A percentile compares a stretch with the other conserved stretches of the same genome.
Conservation (phyloP, 2,329 filamentous ascomycete genomes). For the Macrophomina phaseolina region DNA sequence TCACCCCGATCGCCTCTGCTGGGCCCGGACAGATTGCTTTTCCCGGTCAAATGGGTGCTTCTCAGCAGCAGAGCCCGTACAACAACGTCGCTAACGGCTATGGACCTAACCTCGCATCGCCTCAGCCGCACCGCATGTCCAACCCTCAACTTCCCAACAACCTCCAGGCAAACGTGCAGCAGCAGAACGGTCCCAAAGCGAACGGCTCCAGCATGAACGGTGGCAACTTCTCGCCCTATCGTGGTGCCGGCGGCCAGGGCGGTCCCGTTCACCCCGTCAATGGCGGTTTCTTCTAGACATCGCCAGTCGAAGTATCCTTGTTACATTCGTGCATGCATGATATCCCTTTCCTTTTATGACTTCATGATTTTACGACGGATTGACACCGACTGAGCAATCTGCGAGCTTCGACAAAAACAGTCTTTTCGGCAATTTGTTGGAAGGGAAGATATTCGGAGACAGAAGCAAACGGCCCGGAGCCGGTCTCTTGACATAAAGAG, state of each 20-base stretch:
- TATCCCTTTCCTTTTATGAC: constrained; percentile 3
- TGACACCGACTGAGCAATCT: neutral
- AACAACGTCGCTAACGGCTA: constrained; percentile 27
- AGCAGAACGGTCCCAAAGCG: constrained; percentile 29
- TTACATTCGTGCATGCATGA: neutral
- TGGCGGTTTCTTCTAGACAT: constrained; percentile 19
- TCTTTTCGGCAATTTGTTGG: neutral
- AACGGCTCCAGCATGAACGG: neutral
- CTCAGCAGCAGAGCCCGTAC: constrained; percentile 15
- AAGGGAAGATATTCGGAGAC: neutral
- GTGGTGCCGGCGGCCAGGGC: neutral
- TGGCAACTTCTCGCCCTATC: constrained; percentile 4
- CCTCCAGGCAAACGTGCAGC: constrained; percentile 44
- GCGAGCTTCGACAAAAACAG: constrained; percentile 16
- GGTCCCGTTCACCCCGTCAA: neutral
- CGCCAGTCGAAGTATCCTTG: neutral
- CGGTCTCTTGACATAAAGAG: constrained; percentile 19
- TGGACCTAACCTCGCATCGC: constrained; percentile 22
- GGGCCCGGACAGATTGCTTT: constrained; percentile 20
- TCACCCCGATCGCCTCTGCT: constrained; percentile 13
- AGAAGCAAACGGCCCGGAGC: constrained; percentile 2
- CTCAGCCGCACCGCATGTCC: constrained; percentile 28
- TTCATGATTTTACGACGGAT: constrained; percentile 16
- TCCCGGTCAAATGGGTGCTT: neutral
- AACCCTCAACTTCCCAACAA: constrained; percentile 45